Percentiles rank a stretch among this genome's conserved stretches.
These are phyloP conservation scores for Naganishia cerealis DNA, from an alignment of 1,284 basidiomycete species.

Conservation along the genomic window DNA sequence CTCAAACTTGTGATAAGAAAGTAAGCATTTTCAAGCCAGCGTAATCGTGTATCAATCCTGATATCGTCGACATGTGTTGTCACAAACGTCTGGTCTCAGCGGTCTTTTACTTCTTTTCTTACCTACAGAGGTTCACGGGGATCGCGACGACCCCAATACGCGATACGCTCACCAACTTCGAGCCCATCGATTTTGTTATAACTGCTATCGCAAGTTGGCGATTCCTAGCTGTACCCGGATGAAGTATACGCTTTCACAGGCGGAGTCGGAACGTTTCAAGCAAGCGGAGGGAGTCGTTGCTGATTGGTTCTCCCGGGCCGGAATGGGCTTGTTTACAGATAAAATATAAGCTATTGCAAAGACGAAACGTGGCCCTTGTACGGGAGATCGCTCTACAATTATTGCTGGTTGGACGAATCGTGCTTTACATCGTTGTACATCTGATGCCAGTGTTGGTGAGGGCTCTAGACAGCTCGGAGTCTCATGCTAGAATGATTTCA, in stretches of 20 bases:
- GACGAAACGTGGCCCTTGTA: not conserved
- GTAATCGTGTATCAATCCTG: not conserved
- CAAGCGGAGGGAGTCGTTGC: slow-evolving; percentile 1
- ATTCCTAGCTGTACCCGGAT: not conserved
- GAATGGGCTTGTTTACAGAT: not conserved
- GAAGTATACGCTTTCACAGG: not conserved
- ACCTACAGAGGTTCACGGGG: not conserved
- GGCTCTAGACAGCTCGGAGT: not conserved
- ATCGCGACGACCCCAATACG: not conserved
- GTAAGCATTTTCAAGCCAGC: not conserved
- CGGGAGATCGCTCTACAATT: not conserved
- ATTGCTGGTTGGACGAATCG: not conserved
- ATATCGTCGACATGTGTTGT: not conserved
- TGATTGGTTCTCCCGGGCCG: not conserved
- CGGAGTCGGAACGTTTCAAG: not conserved
- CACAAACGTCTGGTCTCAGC: not conserved
- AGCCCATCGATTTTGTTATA: not conserved
- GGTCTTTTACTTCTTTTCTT: not conserved
- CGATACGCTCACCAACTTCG: not conserved
- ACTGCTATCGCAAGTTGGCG: not conserved
- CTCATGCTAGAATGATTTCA: slow-evolving; percentile 4
- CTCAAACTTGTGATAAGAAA: not conserved
- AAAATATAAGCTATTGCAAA: not conserved
- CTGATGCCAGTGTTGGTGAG: not conserved
- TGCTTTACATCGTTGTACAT: not conserved